phyloP scores from a whole-genome alignment of 305 asterid genomes.

The Nicotiana rustica region DNA sequence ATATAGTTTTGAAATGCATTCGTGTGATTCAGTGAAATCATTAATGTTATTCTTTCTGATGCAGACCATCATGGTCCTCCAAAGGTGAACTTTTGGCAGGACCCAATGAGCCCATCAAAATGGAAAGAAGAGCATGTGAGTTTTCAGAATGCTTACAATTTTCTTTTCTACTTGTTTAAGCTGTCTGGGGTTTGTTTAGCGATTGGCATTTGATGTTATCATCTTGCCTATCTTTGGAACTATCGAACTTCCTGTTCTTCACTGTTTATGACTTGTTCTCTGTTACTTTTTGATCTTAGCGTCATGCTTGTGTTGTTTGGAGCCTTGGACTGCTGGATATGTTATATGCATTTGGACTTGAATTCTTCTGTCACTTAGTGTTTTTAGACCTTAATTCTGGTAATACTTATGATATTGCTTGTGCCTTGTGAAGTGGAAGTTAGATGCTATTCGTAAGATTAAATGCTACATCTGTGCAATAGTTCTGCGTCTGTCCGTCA shows the following conservation, averaged over 20 bases:
- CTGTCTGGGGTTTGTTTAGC: neutral
- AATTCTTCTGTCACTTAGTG: neutral
- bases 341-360: neutral
- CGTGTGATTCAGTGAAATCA: neutral
- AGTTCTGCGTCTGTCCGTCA: neutral
- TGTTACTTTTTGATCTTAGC: neutral
- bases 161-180: slow-evolving; percentile 27
- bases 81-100: slow-evolving; percentile 39
- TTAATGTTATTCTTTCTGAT: slow-evolving; percentile 18
- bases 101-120: slow-evolving; percentile 44
- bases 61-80: slow-evolving; percentile 44
- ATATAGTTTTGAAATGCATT: slow-evolving; percentile 1
- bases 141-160: neutral
- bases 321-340: neutral
- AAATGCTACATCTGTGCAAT: neutral
- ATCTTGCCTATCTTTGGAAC: neutral
- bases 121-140: slow-evolving; percentile 47
- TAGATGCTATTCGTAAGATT: neutral
- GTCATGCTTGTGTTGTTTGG: slow-evolving; percentile 16
- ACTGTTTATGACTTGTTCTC: neutral
- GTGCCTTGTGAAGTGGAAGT: neutral
- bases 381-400: slow-evolving; percentile 2
- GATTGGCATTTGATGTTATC: neutral
- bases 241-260: neutral
- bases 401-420: neutral